These are phyloP conservation scores for Graphilbum ipis-grandicollis DNA, from an alignment of 2,329 filamentous ascomycete species.

Conservation along the genomic window DNA sequence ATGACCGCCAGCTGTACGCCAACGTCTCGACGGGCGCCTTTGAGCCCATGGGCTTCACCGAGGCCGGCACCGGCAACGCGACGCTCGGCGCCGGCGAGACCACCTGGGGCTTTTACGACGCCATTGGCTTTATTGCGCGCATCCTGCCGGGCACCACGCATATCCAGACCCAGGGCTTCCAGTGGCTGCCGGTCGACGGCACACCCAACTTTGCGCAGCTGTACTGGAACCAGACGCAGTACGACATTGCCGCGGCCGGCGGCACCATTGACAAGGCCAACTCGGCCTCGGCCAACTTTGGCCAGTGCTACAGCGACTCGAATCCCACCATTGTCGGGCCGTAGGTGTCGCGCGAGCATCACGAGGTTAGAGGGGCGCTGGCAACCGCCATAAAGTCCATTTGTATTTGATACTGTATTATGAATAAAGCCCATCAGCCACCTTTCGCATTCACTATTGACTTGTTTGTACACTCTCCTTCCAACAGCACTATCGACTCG, in stretches of 20 bases:
- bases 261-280: not conserved
- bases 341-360: too few relatives aligned
- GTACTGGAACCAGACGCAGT: slow-evolving; percentile 9
- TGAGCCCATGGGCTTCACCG: slow-evolving; percentile 6
- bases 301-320: too few relatives aligned
- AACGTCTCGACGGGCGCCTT: slow-evolving; percentile 5
- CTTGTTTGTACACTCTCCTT: too few relatives aligned
- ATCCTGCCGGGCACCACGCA: not conserved
- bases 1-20: slow-evolving; percentile 4
- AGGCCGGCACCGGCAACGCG: slow-evolving; percentile 2
- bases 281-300: too few relatives aligned
- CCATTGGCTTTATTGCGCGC: slow-evolving; percentile 5
- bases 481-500: too few relatives aligned
- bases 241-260: slow-evolving; percentile 3
- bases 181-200: slow-evolving; percentile 5
- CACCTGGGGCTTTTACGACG: slow-evolving; percentile 7
- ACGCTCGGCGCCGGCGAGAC: slow-evolving; percentile 5
- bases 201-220: slow-evolving; percentile 4
- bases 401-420: too few relatives aligned
- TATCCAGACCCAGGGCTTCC: slow-evolving; percentile 5
- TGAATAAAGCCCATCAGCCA: too few relatives aligned
- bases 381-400: too few relatives aligned
- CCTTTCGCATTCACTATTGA: too few relatives aligned
- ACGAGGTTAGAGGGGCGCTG: too few relatives aligned
- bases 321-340: too few relatives aligned